Conservation (phyloP, 2,329 filamentous ascomycete species). For the Penicillium sp. region DNA sequence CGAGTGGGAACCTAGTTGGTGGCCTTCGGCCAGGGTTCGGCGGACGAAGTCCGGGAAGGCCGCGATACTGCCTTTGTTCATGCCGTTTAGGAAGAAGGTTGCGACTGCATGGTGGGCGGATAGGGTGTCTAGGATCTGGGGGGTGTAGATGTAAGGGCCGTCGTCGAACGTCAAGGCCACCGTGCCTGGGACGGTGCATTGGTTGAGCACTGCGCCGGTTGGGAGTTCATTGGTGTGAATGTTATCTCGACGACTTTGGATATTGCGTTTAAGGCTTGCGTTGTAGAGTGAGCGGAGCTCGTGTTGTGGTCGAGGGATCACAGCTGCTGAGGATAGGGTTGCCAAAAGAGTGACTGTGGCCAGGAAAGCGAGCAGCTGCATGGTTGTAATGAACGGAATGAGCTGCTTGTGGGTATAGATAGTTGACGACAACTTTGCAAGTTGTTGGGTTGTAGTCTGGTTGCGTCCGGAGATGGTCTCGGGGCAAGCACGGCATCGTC, state of each 20-base stretch:
- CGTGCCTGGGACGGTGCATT: constrained; percentile 48
- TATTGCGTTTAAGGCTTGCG: background rate
- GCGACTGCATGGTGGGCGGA: constrained; percentile 56
- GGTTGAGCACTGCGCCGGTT: constrained; percentile 45
- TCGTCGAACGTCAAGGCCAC: constrained; percentile 67
- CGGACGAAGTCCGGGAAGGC: constrained; percentile 28
- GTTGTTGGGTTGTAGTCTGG: background rate
- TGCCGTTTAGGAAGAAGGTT: constrained; percentile 62
- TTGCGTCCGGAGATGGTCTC: background rate
- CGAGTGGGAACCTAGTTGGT: constrained; percentile 50
- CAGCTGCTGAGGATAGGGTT: constrained; percentile 1
- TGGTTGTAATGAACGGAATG: background rate
- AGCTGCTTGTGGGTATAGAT: background rate
- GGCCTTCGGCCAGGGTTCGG: constrained; percentile 38
- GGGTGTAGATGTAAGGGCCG: constrained; percentile 60
- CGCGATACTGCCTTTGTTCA: constrained; percentile 36
- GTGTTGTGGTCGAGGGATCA: background rate
- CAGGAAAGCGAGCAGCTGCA: constrained; percentile 8
- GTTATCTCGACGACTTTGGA: background rate
- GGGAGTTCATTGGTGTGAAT: constrained; percentile 16
- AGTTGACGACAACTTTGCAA: background rate
- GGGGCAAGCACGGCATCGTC: background rate
- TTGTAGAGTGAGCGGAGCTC: background rate
- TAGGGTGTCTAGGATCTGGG: constrained; percentile 58
- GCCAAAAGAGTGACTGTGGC: constrained; percentile 5